phyloP scores from a whole-genome alignment of 1,139 yeast genomes.

The Protomyces lactucae-debilis region DNA sequence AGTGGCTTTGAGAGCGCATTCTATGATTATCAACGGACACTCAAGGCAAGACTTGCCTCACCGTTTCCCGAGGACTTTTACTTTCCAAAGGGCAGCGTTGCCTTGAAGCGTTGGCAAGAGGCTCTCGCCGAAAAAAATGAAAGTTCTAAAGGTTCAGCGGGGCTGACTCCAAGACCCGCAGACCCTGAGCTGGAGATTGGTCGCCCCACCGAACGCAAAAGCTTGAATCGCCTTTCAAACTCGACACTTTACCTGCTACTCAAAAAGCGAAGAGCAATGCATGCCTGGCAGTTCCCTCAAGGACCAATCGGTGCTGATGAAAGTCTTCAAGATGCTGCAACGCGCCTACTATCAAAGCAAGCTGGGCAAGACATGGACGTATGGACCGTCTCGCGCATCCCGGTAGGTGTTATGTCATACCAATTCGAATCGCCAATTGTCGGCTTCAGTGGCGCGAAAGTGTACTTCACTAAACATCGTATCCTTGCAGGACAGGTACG shows the following conservation, averaged over 20 bases:
- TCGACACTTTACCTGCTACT: conserved; percentile 74
- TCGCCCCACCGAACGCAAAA: conserved; percentile 37
- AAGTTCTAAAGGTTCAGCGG: conserved; percentile 62
- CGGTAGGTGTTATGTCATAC: conserved; percentile 49
- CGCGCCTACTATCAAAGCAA: conserved; percentile 1
- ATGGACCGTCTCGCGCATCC: conserved; percentile 84
- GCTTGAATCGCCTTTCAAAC: conserved; percentile 73
- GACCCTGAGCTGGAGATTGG: conserved; percentile 47
- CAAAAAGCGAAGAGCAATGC: conserved; percentile 41
- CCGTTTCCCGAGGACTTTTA: conserved; percentile 93
- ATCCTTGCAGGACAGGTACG: conserved; percentile 80
- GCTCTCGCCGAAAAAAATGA: conserved; percentile 61
- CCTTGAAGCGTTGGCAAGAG: conserved; percentile 74
- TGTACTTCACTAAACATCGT: conserved; percentile 78
- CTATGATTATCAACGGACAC: conserved; percentile 75
- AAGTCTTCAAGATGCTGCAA: conserved; percentile 47
- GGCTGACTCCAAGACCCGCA: conserved; percentile 56
- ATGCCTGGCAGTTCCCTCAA: conserved; percentile 68
- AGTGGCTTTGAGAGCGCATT: conserved; percentile 69
- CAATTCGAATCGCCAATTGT: background rate
- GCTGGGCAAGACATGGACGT: conserved; percentile 66
- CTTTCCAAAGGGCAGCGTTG: conserved; percentile 81
- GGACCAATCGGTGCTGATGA: conserved; percentile 46
- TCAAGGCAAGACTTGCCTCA: conserved; percentile 92
- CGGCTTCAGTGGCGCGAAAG: conserved; percentile 39